These are phyloP conservation scores for Euphorbia tirucalli DNA, from an alignment of 345 rosid species.

Conservation along the genomic window DNA sequence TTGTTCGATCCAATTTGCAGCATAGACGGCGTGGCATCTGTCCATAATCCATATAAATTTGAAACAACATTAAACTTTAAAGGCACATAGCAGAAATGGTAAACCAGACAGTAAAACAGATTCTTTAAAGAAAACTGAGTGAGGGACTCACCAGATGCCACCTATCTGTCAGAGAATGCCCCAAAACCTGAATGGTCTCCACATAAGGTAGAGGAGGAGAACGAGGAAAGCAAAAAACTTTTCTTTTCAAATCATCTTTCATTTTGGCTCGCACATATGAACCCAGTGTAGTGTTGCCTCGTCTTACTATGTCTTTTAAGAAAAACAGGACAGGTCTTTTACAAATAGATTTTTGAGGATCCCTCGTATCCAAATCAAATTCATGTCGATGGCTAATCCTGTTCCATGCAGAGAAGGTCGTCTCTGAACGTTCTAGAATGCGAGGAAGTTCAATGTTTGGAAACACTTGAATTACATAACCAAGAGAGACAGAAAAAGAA, in stretches of 20 bases:
- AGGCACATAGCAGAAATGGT: neutral
- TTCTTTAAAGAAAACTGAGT: neutral
- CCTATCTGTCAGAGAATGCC: constrained; percentile 49
- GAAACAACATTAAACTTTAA: neutral
- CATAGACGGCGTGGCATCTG: constrained; percentile 81
- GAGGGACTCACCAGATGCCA: constrained; percentile 76
- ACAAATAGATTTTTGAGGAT: constrained; percentile 57
- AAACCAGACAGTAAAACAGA: neutral
- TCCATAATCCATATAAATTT: constrained; percentile 13
- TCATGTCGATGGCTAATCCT: constrained; percentile 46
- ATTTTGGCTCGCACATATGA: constrained; percentile 45
- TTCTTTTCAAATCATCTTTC: constrained; percentile 65
- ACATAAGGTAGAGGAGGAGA: constrained; percentile 57
- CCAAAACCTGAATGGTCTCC: constrained; percentile 55
- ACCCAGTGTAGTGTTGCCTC: constrained; percentile 54
- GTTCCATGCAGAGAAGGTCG: constrained; percentile 85
- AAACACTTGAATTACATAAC: constrained; percentile 82
- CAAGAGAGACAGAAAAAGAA: constrained; percentile 66
- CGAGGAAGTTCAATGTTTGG: constrained; percentile 62
- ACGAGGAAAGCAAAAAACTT: constrained; percentile 67
- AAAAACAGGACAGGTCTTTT: constrained; percentile 51
- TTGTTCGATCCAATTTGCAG: constrained; percentile 56
- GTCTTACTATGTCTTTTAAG: constrained; percentile 44
- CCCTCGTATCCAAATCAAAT: constrained; percentile 80
- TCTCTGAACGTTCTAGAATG: constrained; percentile 72